Percentiles rank a stretch among this genome's conserved stretches.
phyloP scores from a whole-genome alignment of 208 protist species.

The Leishmania amazonensis region DNA sequence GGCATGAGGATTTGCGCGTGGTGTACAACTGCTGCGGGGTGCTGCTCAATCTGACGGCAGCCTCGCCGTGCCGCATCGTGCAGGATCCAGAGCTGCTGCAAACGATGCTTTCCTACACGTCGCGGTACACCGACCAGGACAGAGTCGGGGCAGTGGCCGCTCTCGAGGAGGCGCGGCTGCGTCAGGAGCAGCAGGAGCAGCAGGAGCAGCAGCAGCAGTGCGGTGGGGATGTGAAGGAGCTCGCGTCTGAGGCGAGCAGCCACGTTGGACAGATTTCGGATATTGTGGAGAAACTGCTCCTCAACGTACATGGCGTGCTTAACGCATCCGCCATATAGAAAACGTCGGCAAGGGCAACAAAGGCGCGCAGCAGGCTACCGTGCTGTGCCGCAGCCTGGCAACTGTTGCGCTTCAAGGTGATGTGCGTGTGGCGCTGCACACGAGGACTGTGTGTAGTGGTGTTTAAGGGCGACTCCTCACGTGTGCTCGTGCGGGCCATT shows the following conservation, averaged over 20 bases:
- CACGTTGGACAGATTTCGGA: conserved; percentile 70
- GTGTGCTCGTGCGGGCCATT: not conserved
- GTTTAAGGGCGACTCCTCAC: not conserved
- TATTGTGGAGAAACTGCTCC: conserved; percentile 74
- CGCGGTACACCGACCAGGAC: conserved; percentile 54
- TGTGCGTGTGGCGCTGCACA: not conserved
- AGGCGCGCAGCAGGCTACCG: no score
- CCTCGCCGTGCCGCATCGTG: conserved; percentile 65
- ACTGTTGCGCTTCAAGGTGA: not conserved
- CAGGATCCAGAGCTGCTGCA: conserved; percentile 57
- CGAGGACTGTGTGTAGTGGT: not conserved
- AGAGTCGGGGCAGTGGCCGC: conserved; percentile 35
- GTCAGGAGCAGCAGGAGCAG: conserved; percentile 5
- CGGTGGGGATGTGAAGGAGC: conserved; percentile 5
- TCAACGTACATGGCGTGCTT: conserved; percentile 64
- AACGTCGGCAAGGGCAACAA: not conserved
- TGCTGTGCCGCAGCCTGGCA: no score
- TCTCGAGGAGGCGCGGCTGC: conserved; percentile 31
- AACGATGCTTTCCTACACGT: conserved; percentile 75
- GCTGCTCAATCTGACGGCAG: conserved; percentile 79
- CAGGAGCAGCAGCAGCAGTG: not conserved
- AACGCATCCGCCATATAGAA: not conserved
- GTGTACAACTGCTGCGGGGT: conserved; percentile 86
- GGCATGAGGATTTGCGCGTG: conserved; percentile 79
- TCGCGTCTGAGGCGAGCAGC: conserved; percentile 29